phyloP scores from a whole-genome alignment of 164 flowering plant species.

The Dillenia suffruticosa region DNA sequence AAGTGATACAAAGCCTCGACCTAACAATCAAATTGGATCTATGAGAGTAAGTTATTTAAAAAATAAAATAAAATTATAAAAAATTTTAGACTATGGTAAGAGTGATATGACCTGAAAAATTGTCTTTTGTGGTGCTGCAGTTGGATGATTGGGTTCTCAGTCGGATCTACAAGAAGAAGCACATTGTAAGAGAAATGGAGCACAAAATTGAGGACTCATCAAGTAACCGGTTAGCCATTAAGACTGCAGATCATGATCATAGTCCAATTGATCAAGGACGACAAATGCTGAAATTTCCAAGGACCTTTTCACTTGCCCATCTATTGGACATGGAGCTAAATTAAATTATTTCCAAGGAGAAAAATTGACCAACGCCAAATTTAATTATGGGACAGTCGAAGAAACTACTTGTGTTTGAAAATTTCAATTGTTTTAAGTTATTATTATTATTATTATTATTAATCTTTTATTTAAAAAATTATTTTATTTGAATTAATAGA shows the following conservation, averaged over 20 bases:
- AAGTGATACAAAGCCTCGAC: constrained; percentile 26
- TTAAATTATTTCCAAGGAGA: no score
- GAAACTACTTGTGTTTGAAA: no score
- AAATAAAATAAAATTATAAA: neutral
- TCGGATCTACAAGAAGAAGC: constrained; percentile 74
- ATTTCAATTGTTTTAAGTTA: no score
- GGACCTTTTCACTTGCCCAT: constrained; percentile 45
- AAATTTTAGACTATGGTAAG: no score
- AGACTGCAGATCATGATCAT: neutral
- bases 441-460: no score
- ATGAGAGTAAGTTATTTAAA: constrained; percentile 50
- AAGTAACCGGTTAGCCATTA: neutral
- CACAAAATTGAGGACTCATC: constrained; percentile 16
- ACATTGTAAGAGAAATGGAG: constrained; percentile 27
- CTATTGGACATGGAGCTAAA: constrained; percentile 56
- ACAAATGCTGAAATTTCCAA: constrained; percentile 35
- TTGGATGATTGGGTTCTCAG: constrained; percentile 91
- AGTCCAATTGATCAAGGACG: neutral
- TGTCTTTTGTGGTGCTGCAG: constrained; percentile 23
- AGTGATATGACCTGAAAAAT: neutral
- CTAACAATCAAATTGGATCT: constrained; percentile 45
- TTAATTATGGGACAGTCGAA: no score
- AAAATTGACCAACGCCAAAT: no score
- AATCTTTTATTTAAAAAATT: no score
- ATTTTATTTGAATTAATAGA: no score